These are phyloP conservation scores for Xylaria multiplex DNA, from an alignment of 2,329 filamentous ascomycete genomes.

Conservation along the genomic window DNA sequence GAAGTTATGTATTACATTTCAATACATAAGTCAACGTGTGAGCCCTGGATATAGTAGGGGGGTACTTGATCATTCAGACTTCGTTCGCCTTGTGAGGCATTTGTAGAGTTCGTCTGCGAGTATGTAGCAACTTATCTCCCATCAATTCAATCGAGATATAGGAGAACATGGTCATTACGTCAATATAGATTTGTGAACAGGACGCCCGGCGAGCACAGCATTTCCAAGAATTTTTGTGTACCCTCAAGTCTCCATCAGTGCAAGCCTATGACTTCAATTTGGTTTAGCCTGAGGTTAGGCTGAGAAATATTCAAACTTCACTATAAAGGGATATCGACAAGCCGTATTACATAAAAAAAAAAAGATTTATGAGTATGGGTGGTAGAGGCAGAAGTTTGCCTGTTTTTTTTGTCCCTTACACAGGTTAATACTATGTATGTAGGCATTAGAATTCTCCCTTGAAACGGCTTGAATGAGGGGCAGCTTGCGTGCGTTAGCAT, in stretches of 20 bases:
- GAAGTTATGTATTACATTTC: neutral
- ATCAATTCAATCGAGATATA: constrained; percentile 4
- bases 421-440: neutral
- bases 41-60: neutral
- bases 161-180: constrained; percentile 12
- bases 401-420: constrained; percentile 2
- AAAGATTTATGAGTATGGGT: neutral
- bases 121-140: constrained; percentile 3
- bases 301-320: constrained; percentile 1
- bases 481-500: neutral
- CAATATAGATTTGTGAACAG: constrained; percentile 8
- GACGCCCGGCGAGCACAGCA: constrained; percentile 10
- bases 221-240: constrained; percentile 20
- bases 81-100: neutral
- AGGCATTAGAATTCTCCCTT: constrained; percentile 5
- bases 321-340: neutral
- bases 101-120: neutral
- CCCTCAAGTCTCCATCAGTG: constrained; percentile 5
- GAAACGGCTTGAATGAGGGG: neutral
- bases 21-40: neutral
- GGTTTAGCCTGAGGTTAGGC: constrained; percentile 8
- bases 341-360: neutral
- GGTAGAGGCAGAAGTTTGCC: neutral
- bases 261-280: neutral
- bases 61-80: neutral